These are phyloP conservation scores for Fusarium pseudoanthophilum DNA, from an alignment of 2,329 filamentous ascomycete species.

Conservation along the genomic window DNA sequence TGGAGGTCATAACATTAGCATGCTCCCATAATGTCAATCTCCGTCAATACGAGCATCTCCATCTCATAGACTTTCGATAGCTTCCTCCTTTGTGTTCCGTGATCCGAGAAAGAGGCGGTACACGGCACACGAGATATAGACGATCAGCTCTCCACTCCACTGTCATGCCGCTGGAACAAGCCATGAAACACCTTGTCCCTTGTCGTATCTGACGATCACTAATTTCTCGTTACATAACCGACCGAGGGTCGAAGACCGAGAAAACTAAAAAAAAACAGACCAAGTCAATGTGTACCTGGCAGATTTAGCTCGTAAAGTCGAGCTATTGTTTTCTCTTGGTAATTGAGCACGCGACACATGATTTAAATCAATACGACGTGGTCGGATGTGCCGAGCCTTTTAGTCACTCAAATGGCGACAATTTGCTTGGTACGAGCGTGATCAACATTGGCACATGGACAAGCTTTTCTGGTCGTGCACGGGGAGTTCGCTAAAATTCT, in stretches of 20 bases:
- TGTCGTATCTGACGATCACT: conserved; percentile 16
- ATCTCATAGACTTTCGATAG: neutral
- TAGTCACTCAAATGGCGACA: neutral
- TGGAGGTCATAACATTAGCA: neutral
- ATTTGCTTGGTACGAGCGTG: neutral
- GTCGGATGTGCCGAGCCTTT: conserved; percentile 18
- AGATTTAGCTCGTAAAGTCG: neutral
- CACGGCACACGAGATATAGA: conserved; percentile 13
- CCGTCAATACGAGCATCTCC: conserved; percentile 16
- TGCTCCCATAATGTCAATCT: conserved; percentile 10
- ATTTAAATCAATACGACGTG: neutral
- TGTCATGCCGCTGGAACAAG: neutral
- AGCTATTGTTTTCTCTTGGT: conserved; percentile 4
- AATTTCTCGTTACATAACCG: conserved; percentile 7
- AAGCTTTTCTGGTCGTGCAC: conserved; percentile 8
- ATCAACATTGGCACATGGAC: conserved; percentile 3
- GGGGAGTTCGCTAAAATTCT: neutral
- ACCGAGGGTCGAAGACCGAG: neutral
- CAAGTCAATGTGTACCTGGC: neutral
- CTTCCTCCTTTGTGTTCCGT: neutral
- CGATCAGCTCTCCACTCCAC: conserved; percentile 1
- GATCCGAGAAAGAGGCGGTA: neutral
- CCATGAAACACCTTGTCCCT: conserved; percentile 4
- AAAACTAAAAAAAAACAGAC: neutral
- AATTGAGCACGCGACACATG: conserved; percentile 25